These are phyloP conservation scores for Teratosphaeria viscida DNA, from an alignment of 2,329 filamentous ascomycete species.

Conservation along the genomic window DNA sequence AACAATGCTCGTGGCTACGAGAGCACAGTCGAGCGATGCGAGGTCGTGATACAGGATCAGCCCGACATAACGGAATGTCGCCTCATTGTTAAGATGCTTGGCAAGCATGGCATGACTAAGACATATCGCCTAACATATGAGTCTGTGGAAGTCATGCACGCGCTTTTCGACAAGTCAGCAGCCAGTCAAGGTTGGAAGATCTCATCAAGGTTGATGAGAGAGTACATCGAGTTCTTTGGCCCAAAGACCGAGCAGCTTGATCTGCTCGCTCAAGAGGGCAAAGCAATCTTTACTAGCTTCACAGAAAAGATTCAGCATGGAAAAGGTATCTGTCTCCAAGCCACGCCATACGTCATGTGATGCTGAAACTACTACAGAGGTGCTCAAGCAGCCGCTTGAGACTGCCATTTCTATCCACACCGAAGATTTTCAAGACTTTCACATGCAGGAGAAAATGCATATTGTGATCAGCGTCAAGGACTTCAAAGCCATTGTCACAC, in stretches of 20 bases:
- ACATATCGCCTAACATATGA: constrained; percentile 71
- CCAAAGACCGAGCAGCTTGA: constrained; percentile 72
- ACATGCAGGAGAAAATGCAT: constrained; percentile 63
- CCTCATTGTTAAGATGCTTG: constrained; percentile 62
- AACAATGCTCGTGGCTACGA: constrained; percentile 56
- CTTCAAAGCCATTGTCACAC: constrained; percentile 67
- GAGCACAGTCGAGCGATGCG: constrained; percentile 61
- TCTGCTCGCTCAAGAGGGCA: constrained; percentile 59
- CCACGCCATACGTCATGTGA: neutral
- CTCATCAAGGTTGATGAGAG: constrained; percentile 57
- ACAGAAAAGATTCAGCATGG: constrained; percentile 67
- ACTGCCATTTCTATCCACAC: constrained; percentile 69
- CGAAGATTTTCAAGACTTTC: constrained; percentile 65
- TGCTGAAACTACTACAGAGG: constrained; percentile 38
- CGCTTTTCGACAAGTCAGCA: constrained; percentile 58
- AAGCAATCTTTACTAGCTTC: constrained; percentile 68
- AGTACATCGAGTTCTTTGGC: constrained; percentile 71
- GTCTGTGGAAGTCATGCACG: constrained; percentile 61
- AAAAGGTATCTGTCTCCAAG: constrained; percentile 35
- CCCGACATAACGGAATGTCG: constrained; percentile 58
- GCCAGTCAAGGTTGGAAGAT: constrained; percentile 64
- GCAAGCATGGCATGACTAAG: constrained; percentile 65
- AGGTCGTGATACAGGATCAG: constrained; percentile 63
- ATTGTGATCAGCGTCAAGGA: constrained; percentile 76
- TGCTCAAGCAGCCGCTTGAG: constrained; percentile 69